Evolutionary conservation across 345 rosid genomes (phyloP), one percentile per base, ranked within the genome.

Genomic region (Arabidopsis suecica): DNA sequence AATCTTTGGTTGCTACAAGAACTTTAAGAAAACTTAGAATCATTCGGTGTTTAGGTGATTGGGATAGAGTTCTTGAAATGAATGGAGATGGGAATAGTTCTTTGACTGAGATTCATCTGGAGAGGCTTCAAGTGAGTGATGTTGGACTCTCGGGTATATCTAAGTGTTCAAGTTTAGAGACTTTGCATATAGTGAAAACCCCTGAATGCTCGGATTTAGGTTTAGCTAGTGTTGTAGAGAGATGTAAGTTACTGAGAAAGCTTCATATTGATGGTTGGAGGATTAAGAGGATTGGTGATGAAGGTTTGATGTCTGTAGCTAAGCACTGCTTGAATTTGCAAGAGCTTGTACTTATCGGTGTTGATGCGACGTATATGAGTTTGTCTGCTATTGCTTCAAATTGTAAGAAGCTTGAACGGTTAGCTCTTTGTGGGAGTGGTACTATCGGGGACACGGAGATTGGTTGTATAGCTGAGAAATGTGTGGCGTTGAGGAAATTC

Each of bases 181-280:
- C 53, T 62, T 74, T 93, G 71, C 91, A 82, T 34, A 72, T 93
- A 4, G 83, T 88, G 55, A 91, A 87, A 77, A 82, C 86, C 0
- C 86, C 88, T 0, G 96, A 91, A 45, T 93, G 92, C 65, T 84
- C 97, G 5, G 76, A 89, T 83, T 67, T 36, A 0, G 93, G 98
- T 69, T 80, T 93, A 53, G 60, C 57, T 74, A 44, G 51, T 12
- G 82, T 93, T 13, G 98, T 87, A 2, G 83, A 85, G 86, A 80
- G 82, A 32, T 93, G 98, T 48, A 84, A 61, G 79, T 61, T 69
- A 9, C 71, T 93, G 50, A 89, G 87, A 82, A 89, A 93, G 88
- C 88, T 93, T 74, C 96, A 87, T 61, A 73, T 93, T 49, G 96
- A 93, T 74, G 97, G 93, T 61, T 86, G 89, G 92, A 88, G 90